Percentiles rank a stretch among this genome's conserved stretches.
Evolutionary conservation across 768 basidiomycete genomes (phyloP).

Genomic region (Agaricus sinodeliciosus): DNA sequence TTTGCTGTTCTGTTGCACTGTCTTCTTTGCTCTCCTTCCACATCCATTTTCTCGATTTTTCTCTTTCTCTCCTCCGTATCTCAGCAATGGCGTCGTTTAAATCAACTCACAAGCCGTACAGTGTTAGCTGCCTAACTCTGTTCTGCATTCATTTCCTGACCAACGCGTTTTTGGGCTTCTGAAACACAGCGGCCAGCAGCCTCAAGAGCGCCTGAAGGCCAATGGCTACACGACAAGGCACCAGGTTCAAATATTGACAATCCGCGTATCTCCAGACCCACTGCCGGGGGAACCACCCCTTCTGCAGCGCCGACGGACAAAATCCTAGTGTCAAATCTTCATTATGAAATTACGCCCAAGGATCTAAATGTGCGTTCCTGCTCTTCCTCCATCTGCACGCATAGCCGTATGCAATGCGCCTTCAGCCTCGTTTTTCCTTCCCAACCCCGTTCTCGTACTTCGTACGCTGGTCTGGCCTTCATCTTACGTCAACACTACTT

Average conservation of each 20-base stretch:
- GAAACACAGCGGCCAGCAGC: slow-evolving; percentile 47
- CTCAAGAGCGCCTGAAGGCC: slow-evolving; percentile 47
- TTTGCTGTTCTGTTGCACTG: background rate
- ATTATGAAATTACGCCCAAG: slow-evolving; percentile 87
- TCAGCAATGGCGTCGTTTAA: slow-evolving; percentile 19
- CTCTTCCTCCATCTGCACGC: too few species aligned
- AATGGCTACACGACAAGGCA: slow-evolving; percentile 69
- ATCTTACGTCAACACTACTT: background rate
- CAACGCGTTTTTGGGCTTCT: background rate
- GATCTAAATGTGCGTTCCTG: slow-evolving; percentile 69
- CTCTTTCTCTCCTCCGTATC: slow-evolving; percentile 6
- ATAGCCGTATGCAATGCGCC: too few species aligned
- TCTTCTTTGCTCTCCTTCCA: background rate
- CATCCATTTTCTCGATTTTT: slow-evolving; percentile 11
- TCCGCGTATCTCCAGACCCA: slow-evolving; percentile 15
- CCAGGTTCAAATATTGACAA: slow-evolving; percentile 40
- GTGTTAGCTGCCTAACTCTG: slow-evolving; percentile 13
- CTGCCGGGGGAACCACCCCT: slow-evolving; percentile 11
- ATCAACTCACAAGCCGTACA: slow-evolving; percentile 23
- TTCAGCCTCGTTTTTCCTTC: too few species aligned
- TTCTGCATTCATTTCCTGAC: background rate
- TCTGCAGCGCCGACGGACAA: slow-evolving; percentile 28
- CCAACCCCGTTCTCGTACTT: background rate
- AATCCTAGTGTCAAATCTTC: slow-evolving; percentile 67
- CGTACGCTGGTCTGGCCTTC: background rate